phyloP scores from a whole-genome alignment of 202 grass and related monocot species.

The Musa balbisiana region DNA sequence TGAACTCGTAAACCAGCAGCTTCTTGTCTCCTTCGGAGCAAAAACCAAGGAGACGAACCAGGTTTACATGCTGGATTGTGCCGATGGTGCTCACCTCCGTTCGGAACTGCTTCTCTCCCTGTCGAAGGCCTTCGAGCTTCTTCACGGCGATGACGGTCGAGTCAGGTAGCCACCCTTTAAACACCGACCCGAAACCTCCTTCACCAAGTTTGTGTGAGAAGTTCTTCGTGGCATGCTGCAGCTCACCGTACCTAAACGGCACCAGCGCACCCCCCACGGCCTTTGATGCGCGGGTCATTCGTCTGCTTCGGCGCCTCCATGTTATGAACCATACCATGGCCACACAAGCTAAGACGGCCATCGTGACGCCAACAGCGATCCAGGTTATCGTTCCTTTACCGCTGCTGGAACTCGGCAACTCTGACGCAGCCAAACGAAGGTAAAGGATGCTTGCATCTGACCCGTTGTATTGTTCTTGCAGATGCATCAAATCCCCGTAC shows the following conservation, averaged over 20 bases:
- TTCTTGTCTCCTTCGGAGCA: conserved; percentile 28
- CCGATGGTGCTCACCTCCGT: conserved; percentile 49
- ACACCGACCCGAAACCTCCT: conserved; percentile 36
- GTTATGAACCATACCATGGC: not conserved
- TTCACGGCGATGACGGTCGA: conserved; percentile 25
- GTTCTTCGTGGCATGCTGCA: conserved; percentile 31
- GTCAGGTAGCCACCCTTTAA: conserved; percentile 19
- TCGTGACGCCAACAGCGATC: not conserved
- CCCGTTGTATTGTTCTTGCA: conserved; percentile 7
- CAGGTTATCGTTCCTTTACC: not conserved
- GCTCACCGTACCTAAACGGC: conserved; percentile 23
- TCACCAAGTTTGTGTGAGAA: conserved; percentile 42
- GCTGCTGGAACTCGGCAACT: not conserved
- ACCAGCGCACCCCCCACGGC: conserved; percentile 11
- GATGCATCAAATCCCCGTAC: conserved; percentile 28
- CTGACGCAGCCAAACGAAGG: not conserved
- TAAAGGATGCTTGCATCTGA: not conserved
- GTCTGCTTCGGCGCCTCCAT: not conserved
- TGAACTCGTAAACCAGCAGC: conserved; percentile 43
- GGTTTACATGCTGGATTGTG: conserved; percentile 37
- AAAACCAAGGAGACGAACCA: conserved; percentile 42
- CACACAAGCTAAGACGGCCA: not conserved
- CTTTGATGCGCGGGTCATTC: not conserved
- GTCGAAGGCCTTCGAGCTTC: conserved; percentile 27
- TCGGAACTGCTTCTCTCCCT: conserved; percentile 39